Evolutionary conservation across 2,329 filamentous ascomycete genomes (phyloP), one percentile per base, ranked within the genome.

Genomic region (Penicillium sp.): DNA sequence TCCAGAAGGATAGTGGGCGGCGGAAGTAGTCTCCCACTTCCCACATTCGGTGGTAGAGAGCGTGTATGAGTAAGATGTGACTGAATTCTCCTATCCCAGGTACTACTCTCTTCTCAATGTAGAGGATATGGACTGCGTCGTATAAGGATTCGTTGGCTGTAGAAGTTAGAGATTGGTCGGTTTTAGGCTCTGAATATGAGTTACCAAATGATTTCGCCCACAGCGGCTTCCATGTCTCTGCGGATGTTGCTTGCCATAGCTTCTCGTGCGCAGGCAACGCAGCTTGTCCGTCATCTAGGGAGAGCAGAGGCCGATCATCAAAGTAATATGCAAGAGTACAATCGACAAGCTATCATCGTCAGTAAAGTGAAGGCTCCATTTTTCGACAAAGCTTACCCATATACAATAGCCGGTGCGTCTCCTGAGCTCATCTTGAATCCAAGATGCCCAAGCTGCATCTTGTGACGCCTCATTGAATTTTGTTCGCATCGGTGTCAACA

Each of bases 31-130:
- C 70, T 13, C 76, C 73, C 1, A 83, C 76, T 53, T 82, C 77
- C 76, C 79, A 81, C 49, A 77, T 78, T 39, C 79, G 73, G 27
- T 76, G 76, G 53, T 80, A 82, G 9, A 83, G 71, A 5, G 79
- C 80, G 62, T 82, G 80, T 25, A 83, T 75, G 19, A 81, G 71
- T 9, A 83, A 67, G 25, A 78, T 72, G 11, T 79, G 75, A 34
- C 78, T 77, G 56, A 83, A 80, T 41, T 83, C 80, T 19, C 79
- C 78, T 34, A 78, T 75, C 16, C 71, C 72, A 1, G 72, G 63
- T 10, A 77, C 70, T 7, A 82, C 65, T 36, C 67, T 70, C 62
- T 82, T 83, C 60, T 81, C 78, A 23, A 81, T 73, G 61, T 82
- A 83, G 3, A 82, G 61, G 4, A 72, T 72, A 49, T 81, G 74